Base-by-base conservation (phyloP, 495 filamentous ascomycete species). In the Saxophila tyrrhenica region DNA sequence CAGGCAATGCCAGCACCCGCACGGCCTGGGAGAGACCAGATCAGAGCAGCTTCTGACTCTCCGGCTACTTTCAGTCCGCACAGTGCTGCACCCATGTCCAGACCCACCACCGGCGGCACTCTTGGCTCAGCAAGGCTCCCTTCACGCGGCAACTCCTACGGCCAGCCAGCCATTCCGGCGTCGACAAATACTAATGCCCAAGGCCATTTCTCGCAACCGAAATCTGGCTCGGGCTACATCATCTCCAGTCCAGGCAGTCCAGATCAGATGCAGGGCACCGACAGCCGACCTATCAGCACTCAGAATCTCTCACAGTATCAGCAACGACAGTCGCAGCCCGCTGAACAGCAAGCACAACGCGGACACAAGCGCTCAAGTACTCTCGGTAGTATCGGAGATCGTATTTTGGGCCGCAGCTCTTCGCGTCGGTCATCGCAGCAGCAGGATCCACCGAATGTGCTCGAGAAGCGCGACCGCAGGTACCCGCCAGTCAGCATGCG, bases 361-460 rank as follows among this genome's bases (percentile, higher is more conserved):
- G 81, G 84, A n/a, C 90, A 96, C 72, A 90, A 88, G 69, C 77
- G 90, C 57, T 94, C 90, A 1, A 95, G 83, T 67, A 96, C 90
- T 2, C 81, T 95, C 61, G 84, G 87, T 35, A 83, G 87, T 54
- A 79, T 90, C 53, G 73, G 81, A 24, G 84, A 84, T 61, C 87
- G 84, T 66, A 69, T 94, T 15, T 86, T 95, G 67, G 80, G 85
- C 53, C 81, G 89, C 38, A 84, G 83, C 52, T 82, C 81, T 16
- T 91, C 86, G 7, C 73, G 94, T 38, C 88, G 94, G 65, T 82
- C 84, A 17, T 58, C 51, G 32, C 55, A 51, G 44, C 39, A 55
- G 22, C 46, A 58, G 17, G 41, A 55, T n/a, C 38, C 60, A 22
- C 45, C 49, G 49, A 39, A 72, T 62, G 70, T 69, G 60, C 66